phyloP scores from a whole-genome alignment of 352 stramenopile genomes.

The Phytophthora gonapodyides region DNA sequence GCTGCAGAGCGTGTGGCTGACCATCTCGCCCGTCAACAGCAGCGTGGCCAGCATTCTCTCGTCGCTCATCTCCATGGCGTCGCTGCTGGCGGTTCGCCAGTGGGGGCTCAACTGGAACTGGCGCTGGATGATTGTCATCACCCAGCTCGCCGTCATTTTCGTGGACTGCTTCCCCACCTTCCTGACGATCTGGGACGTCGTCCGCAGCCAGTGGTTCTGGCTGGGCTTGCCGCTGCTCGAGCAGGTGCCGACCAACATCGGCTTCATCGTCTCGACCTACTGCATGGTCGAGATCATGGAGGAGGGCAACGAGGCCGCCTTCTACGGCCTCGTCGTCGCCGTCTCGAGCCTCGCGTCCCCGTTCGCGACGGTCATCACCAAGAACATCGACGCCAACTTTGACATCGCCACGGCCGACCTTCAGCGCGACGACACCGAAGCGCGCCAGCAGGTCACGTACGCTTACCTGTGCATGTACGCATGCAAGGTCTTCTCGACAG shows the following conservation, averaged over 20 bases:
- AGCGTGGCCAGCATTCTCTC: slow-evolving; percentile 43
- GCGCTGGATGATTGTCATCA: slow-evolving; percentile 50
- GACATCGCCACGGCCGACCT: slow-evolving; percentile 44
- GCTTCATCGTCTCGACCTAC: slow-evolving; percentile 58
- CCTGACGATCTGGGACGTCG: slow-evolving; percentile 56
- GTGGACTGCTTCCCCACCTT: slow-evolving; percentile 53
- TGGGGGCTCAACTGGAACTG: slow-evolving; percentile 60
- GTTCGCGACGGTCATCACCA: slow-evolving; percentile 55
- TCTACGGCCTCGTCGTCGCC: slow-evolving; percentile 53
- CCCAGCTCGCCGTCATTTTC: slow-evolving; percentile 40
- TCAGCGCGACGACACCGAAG: slow-evolving; percentile 40
- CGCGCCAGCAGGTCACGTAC: slow-evolving; percentile 46
- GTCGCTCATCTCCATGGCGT: slow-evolving; percentile 37
- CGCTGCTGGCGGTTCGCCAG: slow-evolving; percentile 36
- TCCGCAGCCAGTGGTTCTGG: slow-evolving; percentile 65
- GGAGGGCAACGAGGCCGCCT: slow-evolving; percentile 49
- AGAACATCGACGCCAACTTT: slow-evolving; percentile 62
- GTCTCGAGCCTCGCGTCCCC: slow-evolving; percentile 46
- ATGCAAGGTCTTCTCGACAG: slow-evolving; percentile 45
- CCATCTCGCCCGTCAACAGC: slow-evolving; percentile 50
- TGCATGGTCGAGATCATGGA: slow-evolving; percentile 59
- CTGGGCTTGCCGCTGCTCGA: slow-evolving; percentile 49
- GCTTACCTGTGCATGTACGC: slow-evolving; percentile 44
- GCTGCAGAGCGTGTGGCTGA: slow-evolving; percentile 53
- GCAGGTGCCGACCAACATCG: slow-evolving; percentile 47